These are phyloP conservation scores for Suhomyces sp. DNA, from an alignment of 805 yeast genomes.

Conservation along the genomic window DNA sequence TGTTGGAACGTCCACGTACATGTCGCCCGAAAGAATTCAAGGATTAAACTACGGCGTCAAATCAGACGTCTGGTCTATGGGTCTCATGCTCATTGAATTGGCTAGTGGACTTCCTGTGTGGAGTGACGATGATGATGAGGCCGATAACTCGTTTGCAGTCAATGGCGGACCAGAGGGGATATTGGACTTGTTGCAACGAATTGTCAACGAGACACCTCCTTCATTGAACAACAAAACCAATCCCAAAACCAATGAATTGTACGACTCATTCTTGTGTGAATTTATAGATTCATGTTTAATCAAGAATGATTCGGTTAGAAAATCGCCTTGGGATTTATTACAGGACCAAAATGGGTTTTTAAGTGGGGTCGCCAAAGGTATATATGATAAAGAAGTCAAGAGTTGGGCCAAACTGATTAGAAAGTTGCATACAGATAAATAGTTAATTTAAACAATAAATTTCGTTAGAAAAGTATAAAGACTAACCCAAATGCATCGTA, in stretches of 20 bases:
- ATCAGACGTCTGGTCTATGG: constrained; percentile 97
- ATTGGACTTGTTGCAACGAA: constrained; percentile 83
- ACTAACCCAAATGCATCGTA: neutral
- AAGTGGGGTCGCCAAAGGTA: constrained; percentile 27
- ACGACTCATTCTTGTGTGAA: constrained; percentile 50
- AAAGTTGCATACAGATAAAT: constrained; percentile 27
- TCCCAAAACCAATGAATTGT: constrained; percentile 24
- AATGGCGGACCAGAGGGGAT: constrained; percentile 69
- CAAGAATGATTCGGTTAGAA: constrained; percentile 64
- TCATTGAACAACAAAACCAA: constrained; percentile 42
- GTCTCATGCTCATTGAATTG: constrained; percentile 83
- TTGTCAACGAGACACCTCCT: constrained; percentile 93
- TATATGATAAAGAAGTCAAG: constrained; percentile 35
- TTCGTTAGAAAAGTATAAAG: neutral
- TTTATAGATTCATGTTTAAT: constrained; percentile 74
- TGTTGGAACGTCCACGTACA: constrained; percentile 96
- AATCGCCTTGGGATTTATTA: constrained; percentile 70
- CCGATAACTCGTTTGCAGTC: constrained; percentile 28
- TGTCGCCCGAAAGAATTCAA: constrained; percentile 95
- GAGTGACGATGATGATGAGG: constrained; percentile 46
- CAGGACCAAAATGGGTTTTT: constrained; percentile 29
- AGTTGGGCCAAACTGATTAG: constrained; percentile 42
- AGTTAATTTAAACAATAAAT: neutral
- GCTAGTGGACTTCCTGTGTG: constrained; percentile 85
- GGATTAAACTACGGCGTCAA: constrained; percentile 93